Evolutionary conservation across 1,284 basidiomycete species (phyloP), one percentile per base, ranked within the genome.

Genomic region (Thelephora terrestris): DNA sequence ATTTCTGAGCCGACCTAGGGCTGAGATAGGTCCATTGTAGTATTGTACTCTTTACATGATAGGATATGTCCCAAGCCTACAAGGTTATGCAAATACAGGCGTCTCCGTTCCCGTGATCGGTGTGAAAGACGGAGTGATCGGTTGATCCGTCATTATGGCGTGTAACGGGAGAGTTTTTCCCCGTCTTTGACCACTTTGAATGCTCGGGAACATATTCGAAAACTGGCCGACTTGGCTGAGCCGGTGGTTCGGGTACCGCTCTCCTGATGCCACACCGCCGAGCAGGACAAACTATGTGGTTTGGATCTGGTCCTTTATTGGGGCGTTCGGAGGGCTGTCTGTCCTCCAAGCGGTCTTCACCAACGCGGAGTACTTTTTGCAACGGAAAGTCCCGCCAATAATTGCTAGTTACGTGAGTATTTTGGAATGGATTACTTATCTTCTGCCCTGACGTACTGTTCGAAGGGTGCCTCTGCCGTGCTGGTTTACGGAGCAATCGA

Each of bases 401-500:
- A 61, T 77, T 5, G 70, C 72, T 10, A 74, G 72, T 49, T 76
- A 74, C 58, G 71, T 74, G 48, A 51, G 70, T 67, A 16, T 25
- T 46, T 32, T 12, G 29, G 14, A 14, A 32, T 14, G 29, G 3
- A 12, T 10, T 32, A 14, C 20, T 34, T 10, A 18, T 42, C 23
- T 46, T 20, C 7, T 24, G 7, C 14, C 38, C 20, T 35, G 45
- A 32, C 29, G 3, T 32, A 32, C 12, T 12, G 12, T 6, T 14
- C 7, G 4, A 58, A 78, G 75, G 79, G 78, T 18, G 80, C 80
- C 14, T 73, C 73, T 4, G 78, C 78, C 9, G 76, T 81, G 3
- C 65, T 85, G 23, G 65, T 75, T 18, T 83, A 76, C 52, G 78
- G 75, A 12, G 71, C 73, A 1, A 71, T 79, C 34, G 78, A 83